Evolutionary conservation across 2,329 filamentous ascomycete species (phyloP).

Genomic region (Fusarium praegraminearum): DNA sequence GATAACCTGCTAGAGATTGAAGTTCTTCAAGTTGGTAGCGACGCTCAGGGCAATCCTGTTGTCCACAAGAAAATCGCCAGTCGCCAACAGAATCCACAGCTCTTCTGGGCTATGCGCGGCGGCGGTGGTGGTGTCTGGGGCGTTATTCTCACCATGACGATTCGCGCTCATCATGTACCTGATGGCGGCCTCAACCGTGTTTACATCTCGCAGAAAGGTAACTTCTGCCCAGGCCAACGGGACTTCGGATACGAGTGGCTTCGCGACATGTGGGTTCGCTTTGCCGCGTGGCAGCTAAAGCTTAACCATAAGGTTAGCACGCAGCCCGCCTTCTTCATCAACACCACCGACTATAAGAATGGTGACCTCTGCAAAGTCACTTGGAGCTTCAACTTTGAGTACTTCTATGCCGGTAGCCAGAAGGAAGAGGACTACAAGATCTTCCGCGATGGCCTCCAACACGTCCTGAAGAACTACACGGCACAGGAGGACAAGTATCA

Average conservation of each 20-base stretch:
- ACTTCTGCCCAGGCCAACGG: background rate
- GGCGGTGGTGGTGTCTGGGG: constrained; percentile 10
- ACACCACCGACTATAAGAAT: background rate
- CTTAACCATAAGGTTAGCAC: constrained; percentile 13
- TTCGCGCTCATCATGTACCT: background rate
- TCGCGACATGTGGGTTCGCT: constrained; percentile 4
- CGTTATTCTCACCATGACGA: constrained; percentile 1
- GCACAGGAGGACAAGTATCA: background rate
- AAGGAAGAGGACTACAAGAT: background rate
- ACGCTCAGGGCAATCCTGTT: background rate
- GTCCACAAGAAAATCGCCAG: background rate
- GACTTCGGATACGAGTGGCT: constrained; percentile 3
- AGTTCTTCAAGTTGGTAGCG: background rate
- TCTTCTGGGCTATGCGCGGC: constrained; percentile 10
- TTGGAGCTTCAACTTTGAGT: constrained; percentile 5
- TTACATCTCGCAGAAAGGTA: background rate
- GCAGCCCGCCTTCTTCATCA: constrained; percentile 9
- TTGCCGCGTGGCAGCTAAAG: constrained; percentile 1
- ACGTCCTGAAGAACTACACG: background rate
- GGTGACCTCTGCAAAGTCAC: background rate
- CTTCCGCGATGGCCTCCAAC: constrained; percentile 3
- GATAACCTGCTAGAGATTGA: constrained; percentile 15
- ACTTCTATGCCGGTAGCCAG: background rate
- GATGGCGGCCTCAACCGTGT: constrained; percentile 2
- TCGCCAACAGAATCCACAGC: background rate